phyloP scores from a whole-genome alignment of 73 alveolate species.

The Halteria grandinella region DNA sequence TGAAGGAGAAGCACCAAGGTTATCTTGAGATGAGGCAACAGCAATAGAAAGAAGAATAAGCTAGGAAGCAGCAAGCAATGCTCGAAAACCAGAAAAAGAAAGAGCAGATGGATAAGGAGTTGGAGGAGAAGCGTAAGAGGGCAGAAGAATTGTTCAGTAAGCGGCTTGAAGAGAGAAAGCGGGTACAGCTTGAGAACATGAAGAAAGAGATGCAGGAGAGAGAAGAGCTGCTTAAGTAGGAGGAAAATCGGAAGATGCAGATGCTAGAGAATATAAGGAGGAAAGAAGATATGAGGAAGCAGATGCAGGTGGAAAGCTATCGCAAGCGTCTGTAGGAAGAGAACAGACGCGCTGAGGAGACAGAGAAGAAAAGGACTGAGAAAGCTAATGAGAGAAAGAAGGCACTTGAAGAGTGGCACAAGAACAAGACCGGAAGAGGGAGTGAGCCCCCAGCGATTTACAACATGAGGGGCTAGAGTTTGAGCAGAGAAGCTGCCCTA shows the following conservation, averaged over 20 bases:
- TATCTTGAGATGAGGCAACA: not conserved
- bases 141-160: slow-evolving; percentile 38
- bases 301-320: not conserved
- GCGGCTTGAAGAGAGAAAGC: slow-evolving; percentile 15
- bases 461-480: no score
- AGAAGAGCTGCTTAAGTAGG: slow-evolving; percentile 13
- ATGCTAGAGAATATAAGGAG: slow-evolving; percentile 2
- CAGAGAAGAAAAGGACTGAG: slow-evolving; percentile 11
- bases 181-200: slow-evolving; percentile 6
- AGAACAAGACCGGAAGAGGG: not conserved
- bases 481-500: not conserved
- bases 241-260: slow-evolving; percentile 7
- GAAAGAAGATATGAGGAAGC: slow-evolving; percentile 23
- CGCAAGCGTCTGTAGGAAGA: slow-evolving; percentile 9
- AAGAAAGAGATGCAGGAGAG: slow-evolving; percentile 26
- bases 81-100: not conserved
- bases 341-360: not conserved
- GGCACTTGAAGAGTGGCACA: slow-evolving; percentile 13
- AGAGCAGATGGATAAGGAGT: slow-evolving; percentile 8
- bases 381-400: slow-evolving; percentile 15
- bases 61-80: not conserved
- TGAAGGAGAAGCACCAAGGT: not conserved
- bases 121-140: slow-evolving; percentile 26
- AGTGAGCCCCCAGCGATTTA: no score
- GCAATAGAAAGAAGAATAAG: not conserved